Evolutionary conservation across 179 eudicot genomes (phyloP).

Genomic region (Spergularia azorica): DNA sequence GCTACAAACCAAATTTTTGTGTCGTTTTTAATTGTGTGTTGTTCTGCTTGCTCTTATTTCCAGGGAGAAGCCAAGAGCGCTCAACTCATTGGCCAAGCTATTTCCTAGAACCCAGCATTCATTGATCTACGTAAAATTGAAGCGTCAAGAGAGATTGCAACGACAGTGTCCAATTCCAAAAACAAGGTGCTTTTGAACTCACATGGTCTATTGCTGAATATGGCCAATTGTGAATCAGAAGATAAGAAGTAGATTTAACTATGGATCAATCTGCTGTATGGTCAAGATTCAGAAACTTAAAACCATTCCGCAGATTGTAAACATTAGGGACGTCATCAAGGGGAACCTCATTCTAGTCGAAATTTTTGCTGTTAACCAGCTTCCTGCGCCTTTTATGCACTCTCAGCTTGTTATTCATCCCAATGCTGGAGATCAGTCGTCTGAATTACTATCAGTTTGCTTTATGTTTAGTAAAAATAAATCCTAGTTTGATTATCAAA

Average conservation of each 20-base stretch:
- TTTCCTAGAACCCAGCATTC: slow-evolving; percentile 56
- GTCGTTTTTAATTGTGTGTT: not conserved
- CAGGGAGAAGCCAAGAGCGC: slow-evolving; percentile 80
- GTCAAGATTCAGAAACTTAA: too few relatives aligned
- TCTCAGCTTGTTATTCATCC: not conserved
- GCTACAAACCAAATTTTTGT: too few relatives aligned
- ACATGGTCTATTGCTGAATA: slow-evolving; percentile 54
- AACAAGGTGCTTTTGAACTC: slow-evolving; percentile 46
- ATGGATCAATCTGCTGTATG: too few relatives aligned
- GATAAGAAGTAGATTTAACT: not conserved
- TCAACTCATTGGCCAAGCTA: slow-evolving; percentile 57
- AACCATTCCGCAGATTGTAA: too few relatives aligned
- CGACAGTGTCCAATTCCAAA: slow-evolving; percentile 34
- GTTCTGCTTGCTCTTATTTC: not conserved
- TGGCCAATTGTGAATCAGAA: slow-evolving; percentile 11
- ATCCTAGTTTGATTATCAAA: too few relatives aligned
- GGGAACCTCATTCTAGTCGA: not conserved
- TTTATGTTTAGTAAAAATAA: too few relatives aligned
- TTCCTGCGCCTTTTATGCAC: not conserved
- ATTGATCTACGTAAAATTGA: slow-evolving; percentile 56
- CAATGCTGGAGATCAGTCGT: not conserved
- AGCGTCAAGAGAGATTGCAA: slow-evolving; percentile 58
- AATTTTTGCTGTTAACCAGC: not conserved
- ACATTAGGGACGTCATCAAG: not conserved
- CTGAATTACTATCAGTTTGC: not conserved